A percentile compares a stretch with the other conserved stretches of the same genome.
phyloP scores from a whole-genome alignment of 176 grass and related monocot genomes.

The Musa acuminata region DNA sequence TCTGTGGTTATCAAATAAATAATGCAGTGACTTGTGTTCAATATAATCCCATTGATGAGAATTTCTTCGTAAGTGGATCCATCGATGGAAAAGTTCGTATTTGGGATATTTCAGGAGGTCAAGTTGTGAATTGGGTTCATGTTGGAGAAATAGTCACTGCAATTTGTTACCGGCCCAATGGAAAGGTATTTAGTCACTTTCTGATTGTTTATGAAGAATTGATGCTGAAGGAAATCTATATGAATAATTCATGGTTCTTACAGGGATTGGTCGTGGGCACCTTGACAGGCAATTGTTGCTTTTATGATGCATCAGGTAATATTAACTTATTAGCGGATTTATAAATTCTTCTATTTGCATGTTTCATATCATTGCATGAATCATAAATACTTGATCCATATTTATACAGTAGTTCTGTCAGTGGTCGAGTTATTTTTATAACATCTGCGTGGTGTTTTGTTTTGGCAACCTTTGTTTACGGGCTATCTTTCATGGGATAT shows the following conservation, averaged over 20 bases:
- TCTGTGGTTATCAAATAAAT: slow-evolving; percentile 3
- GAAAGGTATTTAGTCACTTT: slow-evolving; percentile 52
- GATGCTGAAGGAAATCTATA: not conserved
- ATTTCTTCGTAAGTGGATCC: slow-evolving; percentile 77
- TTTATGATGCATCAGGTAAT: slow-evolving; percentile 75
- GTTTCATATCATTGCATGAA: too few species aligned
- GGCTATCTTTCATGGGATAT: not conserved
- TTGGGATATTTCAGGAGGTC: slow-evolving; percentile 56
- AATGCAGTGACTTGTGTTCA: slow-evolving; percentile 88
- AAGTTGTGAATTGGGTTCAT: slow-evolving; percentile 80
- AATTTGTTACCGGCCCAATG: slow-evolving; percentile 66
- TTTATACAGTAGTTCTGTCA: too few species aligned
- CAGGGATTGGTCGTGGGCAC: slow-evolving; percentile 70
- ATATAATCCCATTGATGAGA: slow-evolving; percentile 54
- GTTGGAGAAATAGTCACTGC: slow-evolving; percentile 74
- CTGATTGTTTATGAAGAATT: not conserved
- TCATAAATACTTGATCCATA: too few species aligned
- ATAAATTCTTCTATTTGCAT: too few species aligned
- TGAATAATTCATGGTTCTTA: slow-evolving; percentile 20
- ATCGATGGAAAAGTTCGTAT: slow-evolving; percentile 97
- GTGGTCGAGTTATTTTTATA: too few species aligned
- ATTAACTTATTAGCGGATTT: not conserved
- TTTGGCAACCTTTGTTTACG: slow-evolving; percentile 6
- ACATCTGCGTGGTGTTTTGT: not conserved
- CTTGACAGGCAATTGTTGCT: slow-evolving; percentile 63